A percentile compares a stretch with the other conserved stretches of the same genome.
Evolutionary conservation across 768 basidiomycete genomes (phyloP).

Genomic region (Dioszegia aurantiaca): DNA sequence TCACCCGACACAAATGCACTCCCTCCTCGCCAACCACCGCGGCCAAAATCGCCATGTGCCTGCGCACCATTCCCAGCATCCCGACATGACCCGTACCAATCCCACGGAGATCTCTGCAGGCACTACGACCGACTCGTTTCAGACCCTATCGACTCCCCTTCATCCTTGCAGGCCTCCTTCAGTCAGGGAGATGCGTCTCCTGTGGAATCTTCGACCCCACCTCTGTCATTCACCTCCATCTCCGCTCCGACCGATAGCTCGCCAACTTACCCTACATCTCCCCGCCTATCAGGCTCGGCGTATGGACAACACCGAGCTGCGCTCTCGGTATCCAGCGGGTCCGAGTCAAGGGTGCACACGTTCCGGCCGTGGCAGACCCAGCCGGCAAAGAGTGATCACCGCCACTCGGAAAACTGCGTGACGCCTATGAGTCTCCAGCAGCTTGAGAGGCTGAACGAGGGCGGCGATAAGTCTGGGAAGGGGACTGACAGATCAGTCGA

Average conservation of each 20-base stretch:
- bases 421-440: conserved; percentile 4
- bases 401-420: conserved; percentile 8
- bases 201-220: background rate
- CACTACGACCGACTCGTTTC: conserved; percentile 15
- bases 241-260: background rate
- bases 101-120: conserved; percentile 8
- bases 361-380: conserved; percentile 6
- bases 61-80: conserved; percentile 14
- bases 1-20: too few relatives aligned
- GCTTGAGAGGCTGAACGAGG: background rate
- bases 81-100: conserved; percentile 10
- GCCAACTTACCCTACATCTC: conserved; percentile 1
- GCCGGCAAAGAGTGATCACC: background rate
- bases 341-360: background rate
- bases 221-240: background rate
- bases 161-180: background rate
- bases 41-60: background rate
- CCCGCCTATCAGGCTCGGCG: background rate
- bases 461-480: background rate
- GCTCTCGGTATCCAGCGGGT: too few relatives aligned
- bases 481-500: background rate
- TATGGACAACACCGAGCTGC: background rate
- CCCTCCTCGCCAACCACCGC: background rate
- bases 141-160: background rate
- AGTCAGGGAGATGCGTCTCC: background rate